phyloP scores from a whole-genome alignment of 345 rosid genomes.

The Erodium maritimum region DNA sequence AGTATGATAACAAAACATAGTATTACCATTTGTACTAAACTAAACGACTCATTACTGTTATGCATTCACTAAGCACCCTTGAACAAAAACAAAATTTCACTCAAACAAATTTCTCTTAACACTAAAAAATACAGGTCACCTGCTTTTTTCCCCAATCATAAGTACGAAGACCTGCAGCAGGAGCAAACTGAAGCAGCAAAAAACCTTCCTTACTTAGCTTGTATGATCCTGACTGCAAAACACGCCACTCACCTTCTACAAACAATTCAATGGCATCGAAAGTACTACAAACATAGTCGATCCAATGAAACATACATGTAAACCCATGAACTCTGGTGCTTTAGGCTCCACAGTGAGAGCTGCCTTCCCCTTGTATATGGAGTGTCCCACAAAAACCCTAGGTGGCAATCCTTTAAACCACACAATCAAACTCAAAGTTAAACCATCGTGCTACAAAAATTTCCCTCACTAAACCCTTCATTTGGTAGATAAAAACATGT shows the following conservation, averaged over 20 bases:
- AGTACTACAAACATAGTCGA: background rate
- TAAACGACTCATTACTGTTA: background rate
- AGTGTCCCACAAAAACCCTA: constrained; percentile 60
- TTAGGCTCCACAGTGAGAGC: constrained; percentile 74
- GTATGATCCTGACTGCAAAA: constrained; percentile 66
- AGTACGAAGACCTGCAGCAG: constrained; percentile 56
- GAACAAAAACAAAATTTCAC: background rate
- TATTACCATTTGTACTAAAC: background rate
- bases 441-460: background rate
- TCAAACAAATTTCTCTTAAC: background rate
- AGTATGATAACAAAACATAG: constrained; percentile 4
- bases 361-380: constrained; percentile 93
- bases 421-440: background rate
- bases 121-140: constrained; percentile 25
- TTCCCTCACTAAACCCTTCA: background rate
- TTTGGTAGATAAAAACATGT: background rate
- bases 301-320: constrained; percentile 37
- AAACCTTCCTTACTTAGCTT: constrained; percentile 63
- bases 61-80: background rate
- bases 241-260: background rate
- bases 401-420: constrained; percentile 38
- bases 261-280: background rate
- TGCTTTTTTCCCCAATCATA: constrained; percentile 94
- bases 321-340: constrained; percentile 64
- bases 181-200: constrained; percentile 74